Conservation (phyloP, 495 filamentous ascomycete genomes). For the Xylaria castorea region DNA sequence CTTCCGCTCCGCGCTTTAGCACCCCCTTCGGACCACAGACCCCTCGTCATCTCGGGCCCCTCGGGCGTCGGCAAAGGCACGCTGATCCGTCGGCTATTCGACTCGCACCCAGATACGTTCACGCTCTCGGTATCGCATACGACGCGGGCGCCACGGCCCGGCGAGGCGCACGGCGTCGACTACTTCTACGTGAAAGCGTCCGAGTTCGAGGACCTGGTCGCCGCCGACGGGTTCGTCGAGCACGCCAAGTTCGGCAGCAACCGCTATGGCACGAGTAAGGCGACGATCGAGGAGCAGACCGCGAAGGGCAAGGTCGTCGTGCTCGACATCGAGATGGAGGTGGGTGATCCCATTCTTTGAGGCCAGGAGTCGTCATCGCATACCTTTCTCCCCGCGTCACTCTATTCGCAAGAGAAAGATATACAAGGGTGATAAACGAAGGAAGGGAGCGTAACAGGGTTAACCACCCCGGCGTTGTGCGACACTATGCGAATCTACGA, state of each 20-base stretch:
- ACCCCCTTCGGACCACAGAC: slow-evolving; percentile 57
- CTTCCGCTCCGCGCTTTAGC: slow-evolving; percentile 30
- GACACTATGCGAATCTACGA: background rate
- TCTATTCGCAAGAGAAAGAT: background rate
- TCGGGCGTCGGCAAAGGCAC: slow-evolving; percentile 90
- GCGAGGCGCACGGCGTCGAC: slow-evolving; percentile 76
- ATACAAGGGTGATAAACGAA: background rate
- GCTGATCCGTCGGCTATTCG: slow-evolving; percentile 73
- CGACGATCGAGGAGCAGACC: slow-evolving; percentile 75
- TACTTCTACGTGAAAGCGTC: slow-evolving; percentile 82
- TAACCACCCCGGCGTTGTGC: background rate
- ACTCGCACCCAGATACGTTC: slow-evolving; percentile 72
- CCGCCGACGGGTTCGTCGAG: slow-evolving; percentile 81
- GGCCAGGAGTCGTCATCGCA: background rate
- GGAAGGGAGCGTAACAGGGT: background rate
- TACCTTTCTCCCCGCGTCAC: background rate
- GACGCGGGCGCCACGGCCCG: slow-evolving; percentile 75
- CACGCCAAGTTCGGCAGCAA: slow-evolving; percentile 88
- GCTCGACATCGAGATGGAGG: slow-evolving; percentile 94
- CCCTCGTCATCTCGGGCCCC: slow-evolving; percentile 87
- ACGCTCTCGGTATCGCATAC: slow-evolving; percentile 88
- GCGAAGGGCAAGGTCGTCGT: slow-evolving; percentile 71
- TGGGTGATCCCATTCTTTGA: slow-evolving; percentile 33
- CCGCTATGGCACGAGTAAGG: slow-evolving; percentile 82
- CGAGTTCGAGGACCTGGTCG: slow-evolving; percentile 71